phyloP scores from a whole-genome alignment of 805 yeast species.

The Saturnispora ahearnii region DNA sequence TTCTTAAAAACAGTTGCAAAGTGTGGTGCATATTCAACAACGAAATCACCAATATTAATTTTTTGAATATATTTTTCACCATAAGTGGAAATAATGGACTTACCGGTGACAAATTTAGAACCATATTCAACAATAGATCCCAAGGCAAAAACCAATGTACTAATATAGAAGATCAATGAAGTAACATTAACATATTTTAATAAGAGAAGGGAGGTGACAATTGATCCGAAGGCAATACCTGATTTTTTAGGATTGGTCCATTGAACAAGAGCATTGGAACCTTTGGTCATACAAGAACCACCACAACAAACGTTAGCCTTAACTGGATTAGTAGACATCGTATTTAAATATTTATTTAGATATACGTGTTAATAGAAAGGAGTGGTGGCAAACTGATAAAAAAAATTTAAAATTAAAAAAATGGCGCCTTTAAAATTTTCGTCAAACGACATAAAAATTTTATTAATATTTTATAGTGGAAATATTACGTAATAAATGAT shows the following conservation, averaged over 20 bases:
- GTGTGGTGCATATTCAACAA: conserved; percentile 27
- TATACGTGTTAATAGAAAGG: not conserved
- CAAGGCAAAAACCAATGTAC: conserved; percentile 45
- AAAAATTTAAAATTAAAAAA: too few relatives aligned
- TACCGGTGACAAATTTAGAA: conserved; percentile 65
- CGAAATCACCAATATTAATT: conserved; percentile 24
- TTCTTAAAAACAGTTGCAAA: conserved; percentile 34
- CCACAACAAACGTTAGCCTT: conserved; percentile 22
- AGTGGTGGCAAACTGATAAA: not conserved
- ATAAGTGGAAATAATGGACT: conserved; percentile 72
- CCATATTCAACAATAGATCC: conserved; percentile 72
- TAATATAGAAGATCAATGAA: conserved; percentile 50
- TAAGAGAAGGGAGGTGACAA: conserved; percentile 44
- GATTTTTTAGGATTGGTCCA: conserved; percentile 73
- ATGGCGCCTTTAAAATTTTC: too few relatives aligned
- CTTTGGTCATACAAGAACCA: conserved; percentile 24
- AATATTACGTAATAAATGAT: not conserved
- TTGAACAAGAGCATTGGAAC: conserved; percentile 38
- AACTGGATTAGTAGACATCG: conserved; percentile 3
- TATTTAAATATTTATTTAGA: not conserved
- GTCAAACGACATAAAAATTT: not conserved
- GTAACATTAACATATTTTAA: conserved; percentile 56
- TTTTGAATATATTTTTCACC: conserved; percentile 54
- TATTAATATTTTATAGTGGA: not conserved
- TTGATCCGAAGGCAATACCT: conserved; percentile 64